Evolutionary conservation across 2,329 filamentous ascomycete genomes (phyloP).

Genomic region (Diaporthe ilicicola): DNA sequence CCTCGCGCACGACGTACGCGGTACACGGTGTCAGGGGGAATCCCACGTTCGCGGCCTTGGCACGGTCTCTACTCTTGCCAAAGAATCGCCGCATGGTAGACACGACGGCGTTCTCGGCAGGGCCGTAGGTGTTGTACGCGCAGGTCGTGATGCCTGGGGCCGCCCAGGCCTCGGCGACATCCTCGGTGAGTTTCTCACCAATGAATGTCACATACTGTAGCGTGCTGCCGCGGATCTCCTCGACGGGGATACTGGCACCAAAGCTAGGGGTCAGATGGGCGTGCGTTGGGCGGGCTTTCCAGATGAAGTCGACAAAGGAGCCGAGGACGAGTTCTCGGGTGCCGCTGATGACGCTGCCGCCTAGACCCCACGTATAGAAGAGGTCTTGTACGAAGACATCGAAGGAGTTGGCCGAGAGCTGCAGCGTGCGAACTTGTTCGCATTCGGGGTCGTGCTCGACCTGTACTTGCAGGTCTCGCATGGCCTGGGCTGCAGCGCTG

Average conservation of each 20-base stretch:
- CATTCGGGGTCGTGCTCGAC: slow-evolving; percentile 42
- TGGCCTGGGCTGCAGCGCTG: slow-evolving; percentile 45
- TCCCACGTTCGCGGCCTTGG: slow-evolving; percentile 46
- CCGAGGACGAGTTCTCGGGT: slow-evolving; percentile 63
- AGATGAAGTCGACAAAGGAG: slow-evolving; percentile 48
- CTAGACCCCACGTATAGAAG: slow-evolving; percentile 69
- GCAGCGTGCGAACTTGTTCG: slow-evolving; percentile 18
- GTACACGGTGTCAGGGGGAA: slow-evolving; percentile 18
- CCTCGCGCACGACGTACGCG: slow-evolving; percentile 20
- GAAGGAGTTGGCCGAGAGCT: slow-evolving; percentile 25
- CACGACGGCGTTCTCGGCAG: slow-evolving; percentile 35
- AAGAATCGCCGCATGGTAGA: slow-evolving; percentile 38
- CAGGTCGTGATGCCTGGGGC: slow-evolving; percentile 44
- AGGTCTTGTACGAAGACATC: slow-evolving; percentile 64
- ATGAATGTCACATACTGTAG: slow-evolving; percentile 42
- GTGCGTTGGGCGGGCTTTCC: slow-evolving; percentile 17
- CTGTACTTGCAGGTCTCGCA: slow-evolving; percentile 46
- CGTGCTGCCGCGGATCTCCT: slow-evolving; percentile 18
- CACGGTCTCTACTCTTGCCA: slow-evolving; percentile 26
- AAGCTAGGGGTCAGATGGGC: slow-evolving; percentile 25
- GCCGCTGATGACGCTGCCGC: slow-evolving; percentile 67
- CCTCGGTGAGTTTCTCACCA: slow-evolving; percentile 45
- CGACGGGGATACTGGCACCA: slow-evolving; percentile 35
- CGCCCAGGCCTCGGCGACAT: slow-evolving; percentile 44
- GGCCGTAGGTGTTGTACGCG: slow-evolving; percentile 26